A percentile compares a stretch with the other conserved stretches of the same genome.
phyloP scores from a whole-genome alignment of 306 rosid genomes.

The Casuarina glauca region DNA sequence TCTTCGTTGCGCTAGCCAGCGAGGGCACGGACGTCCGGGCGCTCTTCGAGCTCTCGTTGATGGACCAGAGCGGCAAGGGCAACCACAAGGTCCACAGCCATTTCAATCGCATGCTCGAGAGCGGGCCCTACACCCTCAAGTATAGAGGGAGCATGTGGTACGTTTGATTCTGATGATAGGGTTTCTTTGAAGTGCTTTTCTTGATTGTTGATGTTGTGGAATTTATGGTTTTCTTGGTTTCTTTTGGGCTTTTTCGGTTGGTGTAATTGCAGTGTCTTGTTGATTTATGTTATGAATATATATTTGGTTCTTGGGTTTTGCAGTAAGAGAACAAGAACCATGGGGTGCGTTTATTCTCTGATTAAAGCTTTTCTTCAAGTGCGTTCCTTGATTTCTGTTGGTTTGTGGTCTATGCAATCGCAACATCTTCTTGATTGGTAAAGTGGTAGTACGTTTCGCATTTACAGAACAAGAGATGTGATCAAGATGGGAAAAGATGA shows the following conservation, averaged over 20 bases:
- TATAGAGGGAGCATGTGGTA: conserved; percentile 75
- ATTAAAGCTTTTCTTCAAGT: no score
- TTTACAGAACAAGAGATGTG: not conserved
- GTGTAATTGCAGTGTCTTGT: not conserved
- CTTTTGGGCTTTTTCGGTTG: not conserved
- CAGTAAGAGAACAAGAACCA: not conserved
- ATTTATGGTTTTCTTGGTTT: not conserved
- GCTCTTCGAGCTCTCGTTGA: conserved; percentile 51
- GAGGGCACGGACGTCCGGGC: conserved; percentile 67
- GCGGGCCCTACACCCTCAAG: conserved; percentile 64
- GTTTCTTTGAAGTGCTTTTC: not conserved
- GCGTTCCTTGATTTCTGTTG: not conserved
- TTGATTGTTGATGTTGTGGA: not conserved
- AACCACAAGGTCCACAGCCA: conserved; percentile 68
- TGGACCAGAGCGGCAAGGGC: conserved; percentile 58
- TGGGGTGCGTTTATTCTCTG: no score
- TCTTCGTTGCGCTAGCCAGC: conserved; percentile 61
- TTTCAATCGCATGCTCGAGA: conserved; percentile 50
- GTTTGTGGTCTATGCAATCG: not conserved
- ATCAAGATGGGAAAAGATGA: not conserved
- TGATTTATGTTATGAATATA: not conserved
- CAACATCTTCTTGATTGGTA: not conserved
- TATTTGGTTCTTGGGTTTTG: not conserved
- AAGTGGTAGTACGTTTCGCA: not conserved
- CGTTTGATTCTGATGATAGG: not conserved